Base-by-base conservation (phyloP, 2,329 filamentous ascomycete genomes). In the Botrytis medusae region DNA sequence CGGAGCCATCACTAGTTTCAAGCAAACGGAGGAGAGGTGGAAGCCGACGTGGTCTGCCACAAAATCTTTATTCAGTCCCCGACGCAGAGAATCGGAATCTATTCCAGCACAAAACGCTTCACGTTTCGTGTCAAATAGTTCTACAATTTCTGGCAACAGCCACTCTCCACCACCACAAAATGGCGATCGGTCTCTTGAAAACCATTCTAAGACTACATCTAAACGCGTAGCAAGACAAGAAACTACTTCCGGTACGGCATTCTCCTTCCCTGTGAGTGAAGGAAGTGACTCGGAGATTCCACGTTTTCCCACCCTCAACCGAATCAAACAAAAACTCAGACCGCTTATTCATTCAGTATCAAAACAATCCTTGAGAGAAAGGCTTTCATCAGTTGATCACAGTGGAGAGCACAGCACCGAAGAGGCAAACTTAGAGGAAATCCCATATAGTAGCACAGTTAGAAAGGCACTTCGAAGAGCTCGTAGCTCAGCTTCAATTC, bases 241-340 rank as follows among this genome's bases (percentile, higher is more conserved):
- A 12, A 37, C 46, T 14, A 70, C 68, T 34, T 70, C 68, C 2
- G 51, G 40, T n/a, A 62, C 54, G 2, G 14, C n/a, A 8, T 70
- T 70, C 25, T 70, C 68, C 29, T 70, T 70, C 14, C 68, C 40
- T 44, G 7, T 61, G 34, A 70, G 68, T 14, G 57, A 70, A n/a
- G 68, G 68, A 12, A 70, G 68, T 37, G 68, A 70, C n/a, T 70
- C 68, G 1, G 51, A 60, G 20, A 70, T 70, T 37, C 68, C 68
- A n/a, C 68, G 51, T 12, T 70, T 60, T 22, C 37, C 37, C 20
- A 46, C 68, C 7, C 42, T 70, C 20, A 44, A 62, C 42, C 54
- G 54, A 32, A 60, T 70, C 14, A 70, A 70, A 46, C 29, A 25
- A 9, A 70, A 70, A 46, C 37, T 70, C 8, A 32, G 32, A 70